Percentiles rank a stretch among this genome's conserved stretches.
Evolutionary conservation across 306 rosid species (phyloP).

Genomic region (Cicer pinnatifidum): DNA sequence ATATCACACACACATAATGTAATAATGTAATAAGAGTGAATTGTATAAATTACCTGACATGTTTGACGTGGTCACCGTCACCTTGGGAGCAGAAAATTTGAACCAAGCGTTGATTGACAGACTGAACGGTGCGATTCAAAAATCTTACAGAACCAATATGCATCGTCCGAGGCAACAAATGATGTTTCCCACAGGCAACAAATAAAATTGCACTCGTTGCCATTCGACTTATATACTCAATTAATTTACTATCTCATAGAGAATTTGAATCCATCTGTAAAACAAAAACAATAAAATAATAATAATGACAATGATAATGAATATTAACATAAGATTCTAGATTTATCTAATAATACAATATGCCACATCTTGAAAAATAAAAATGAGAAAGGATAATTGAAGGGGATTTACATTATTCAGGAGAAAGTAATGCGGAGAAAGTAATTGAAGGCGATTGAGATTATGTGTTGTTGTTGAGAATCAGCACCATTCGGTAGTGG

Average conservation of each 20-base stretch:
- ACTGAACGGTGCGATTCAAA: conserved; percentile 42
- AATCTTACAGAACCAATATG: conserved; percentile 43
- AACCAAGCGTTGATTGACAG: conserved; percentile 54
- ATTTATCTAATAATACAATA: background rate
- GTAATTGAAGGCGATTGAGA: too few species aligned
- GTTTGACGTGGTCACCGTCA: conserved; percentile 30
- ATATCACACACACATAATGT: background rate
- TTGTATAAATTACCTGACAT: conserved; percentile 47
- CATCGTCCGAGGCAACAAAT: background rate
- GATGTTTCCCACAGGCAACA: conserved; percentile 42
- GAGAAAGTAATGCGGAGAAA: too few species aligned
- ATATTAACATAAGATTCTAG: background rate
- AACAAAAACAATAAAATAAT: background rate
- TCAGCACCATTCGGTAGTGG: background rate
- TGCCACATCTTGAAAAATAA: background rate
- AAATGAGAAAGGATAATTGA: background rate
- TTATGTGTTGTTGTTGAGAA: too few species aligned
- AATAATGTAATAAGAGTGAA: background rate
- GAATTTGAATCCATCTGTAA: conserved; percentile 39
- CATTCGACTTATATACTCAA: conserved; percentile 15
- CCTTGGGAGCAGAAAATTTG: conserved; percentile 51
- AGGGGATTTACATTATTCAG: too few species aligned
- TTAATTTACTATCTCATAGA: background rate
- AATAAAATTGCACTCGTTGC: conserved; percentile 37
- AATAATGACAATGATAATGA: background rate